Percentiles rank a stretch among this genome's conserved stretches.
phyloP scores from a whole-genome alignment of 352 stramenopile genomes.

The Phytophthora fragariaefolia region DNA sequence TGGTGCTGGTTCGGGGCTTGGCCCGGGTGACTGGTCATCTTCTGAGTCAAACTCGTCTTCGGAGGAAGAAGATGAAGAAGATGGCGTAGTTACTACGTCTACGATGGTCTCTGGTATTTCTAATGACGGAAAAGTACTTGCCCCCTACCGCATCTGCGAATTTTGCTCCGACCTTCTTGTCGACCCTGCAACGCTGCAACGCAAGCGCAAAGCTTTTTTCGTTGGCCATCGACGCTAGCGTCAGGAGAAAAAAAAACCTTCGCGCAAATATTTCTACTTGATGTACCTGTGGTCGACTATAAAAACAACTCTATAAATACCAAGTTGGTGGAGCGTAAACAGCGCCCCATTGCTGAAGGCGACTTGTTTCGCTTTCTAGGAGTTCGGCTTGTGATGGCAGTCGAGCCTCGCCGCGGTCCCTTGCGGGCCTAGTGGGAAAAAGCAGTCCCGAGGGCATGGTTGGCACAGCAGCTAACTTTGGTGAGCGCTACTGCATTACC shows the following conservation, averaged over 20 bases:
- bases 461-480: not conserved
- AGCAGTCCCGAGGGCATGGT: conserved; percentile 1
- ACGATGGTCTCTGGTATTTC: not conserved
- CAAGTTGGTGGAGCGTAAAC: not conserved
- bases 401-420: not conserved
- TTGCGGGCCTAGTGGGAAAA: not conserved
- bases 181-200: not conserved
- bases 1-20: not conserved
- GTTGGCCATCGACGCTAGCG: not conserved
- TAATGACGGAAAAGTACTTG: not conserved
- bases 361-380: conserved; percentile 11
- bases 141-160: not conserved
- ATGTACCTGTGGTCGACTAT: conserved; percentile 7
- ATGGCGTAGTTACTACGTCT: not conserved
- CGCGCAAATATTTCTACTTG: conserved; percentile 3
- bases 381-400: not conserved
- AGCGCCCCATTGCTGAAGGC: conserved; percentile 5
- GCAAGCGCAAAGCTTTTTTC: not conserved
- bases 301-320: conserved; percentile 3
- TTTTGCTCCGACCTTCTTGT: not conserved
- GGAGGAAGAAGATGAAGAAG: not conserved
- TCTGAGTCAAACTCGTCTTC: not conserved
- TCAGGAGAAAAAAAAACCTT: conserved; percentile 2
- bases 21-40: not conserved
- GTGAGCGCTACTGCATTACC: conserved; percentile 6